Base-by-base conservation (phyloP, 2,329 filamentous ascomycete genomes). In the Monilinia polystroma region DNA sequence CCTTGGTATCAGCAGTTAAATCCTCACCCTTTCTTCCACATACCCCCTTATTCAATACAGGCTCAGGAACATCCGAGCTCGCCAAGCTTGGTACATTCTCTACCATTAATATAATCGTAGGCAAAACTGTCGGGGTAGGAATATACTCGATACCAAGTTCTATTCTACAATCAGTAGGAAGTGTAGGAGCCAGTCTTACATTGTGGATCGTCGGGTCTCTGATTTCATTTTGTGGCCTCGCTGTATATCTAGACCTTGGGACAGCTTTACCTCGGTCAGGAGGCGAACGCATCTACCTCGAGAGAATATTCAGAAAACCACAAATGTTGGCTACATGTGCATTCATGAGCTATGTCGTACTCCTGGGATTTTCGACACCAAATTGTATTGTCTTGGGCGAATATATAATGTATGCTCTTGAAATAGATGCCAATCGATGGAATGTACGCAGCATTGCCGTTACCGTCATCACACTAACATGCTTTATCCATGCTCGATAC, bases 101-200 rank as follows among this genome's bases (percentile, higher is more conserved):
- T 11, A 75, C 76, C 47, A 76, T 78, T 69, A 78, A 76, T 64
- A 77, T 79, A 52, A 79, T 79, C 41, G 72, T 79, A 11, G 76
- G 77, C 45, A 79, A 78, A 69, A 78, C 77, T 0, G 71, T 81
- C 32, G 80, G 80, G 3, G 75, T 80, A 12, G 78, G 81, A 68
- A 77, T 84, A 32, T 87, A 85, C 72, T 84, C 84, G 0, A 84
- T 84, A 0, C 84, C 84, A 0, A 82, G 82, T 2, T 82, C 83
- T n/a, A 83, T 87, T 58, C 84, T 84, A 67, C 79, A 80, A 10
- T 81, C 82, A 1, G 81, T 83, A 1, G 84, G 84, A 0, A 85
- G 80, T 10, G 84, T 86, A 4, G 84, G 84, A 3, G 80, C 84
- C 55, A 78, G 80, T 10, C 75, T 87, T 18, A 77, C 84, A 56